Evolutionary conservation across 192 early-diverging fungal genomes (phyloP), one percentile per base, ranked within the genome.

Genomic region (Backusella australiensis): DNA sequence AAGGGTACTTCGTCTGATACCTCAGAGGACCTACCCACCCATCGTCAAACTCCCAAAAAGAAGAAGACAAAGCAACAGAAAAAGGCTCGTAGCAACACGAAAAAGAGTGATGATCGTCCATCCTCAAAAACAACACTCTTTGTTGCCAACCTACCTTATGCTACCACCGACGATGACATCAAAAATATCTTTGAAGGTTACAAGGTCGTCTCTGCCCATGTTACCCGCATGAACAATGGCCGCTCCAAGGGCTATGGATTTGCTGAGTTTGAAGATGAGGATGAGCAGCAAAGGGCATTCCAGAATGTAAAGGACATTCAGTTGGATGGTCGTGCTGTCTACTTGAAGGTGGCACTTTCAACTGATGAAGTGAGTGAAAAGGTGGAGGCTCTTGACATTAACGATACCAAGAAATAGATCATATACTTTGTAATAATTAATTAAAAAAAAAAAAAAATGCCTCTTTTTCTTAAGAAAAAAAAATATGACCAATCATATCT

Each of bases 161-260:
- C 90, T 17, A 86, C 90, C 72, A 85, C 89, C 9, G 90, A 93
- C 63, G 90, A 90, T 6, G 90, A 86, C 72, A 86, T 96, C 69
- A 89, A 89, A 79, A 83, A 77, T 63, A 85, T 97, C 81, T 98
- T 99, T 79, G 74, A 84, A 26, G 90, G 80, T 68, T 96, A 93
- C 84, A 86, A 91, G 74, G 86, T 97, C 49, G 83, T 85, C 11
- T 88, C 87, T 49, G 93, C 96, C 21, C 92, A 93, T 76, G 92
- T 99, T 63, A 94, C 98, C 46, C 79, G 82, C 44, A 59, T 71
- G 53, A 83, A 77, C 35, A 83, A 69, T 72, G 93, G 92, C 34
- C 89, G 93, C 66, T 90, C 90, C 83, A 96, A 96, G 87, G 97
- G 97, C 71, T 99, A 93, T 85, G 98, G 96, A 23, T 99, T 99